Percentiles rank a stretch among this genome's conserved stretches.
These are phyloP conservation scores for Sugiyamaella novakii DNA, from an alignment of 1,139 yeast genomes.

Conservation along the genomic window DNA sequence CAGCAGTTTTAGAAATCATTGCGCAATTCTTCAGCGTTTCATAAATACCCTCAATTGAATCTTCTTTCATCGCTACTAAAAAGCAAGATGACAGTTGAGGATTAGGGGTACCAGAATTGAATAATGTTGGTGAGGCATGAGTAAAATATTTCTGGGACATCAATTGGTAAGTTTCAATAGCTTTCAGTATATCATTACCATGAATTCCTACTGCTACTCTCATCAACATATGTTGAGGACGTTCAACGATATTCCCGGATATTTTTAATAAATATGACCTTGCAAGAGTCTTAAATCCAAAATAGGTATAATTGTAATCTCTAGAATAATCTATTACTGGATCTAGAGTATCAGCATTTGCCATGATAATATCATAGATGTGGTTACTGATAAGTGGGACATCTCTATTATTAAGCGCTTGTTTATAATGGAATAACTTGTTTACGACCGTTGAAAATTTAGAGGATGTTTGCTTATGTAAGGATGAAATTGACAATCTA, in stretches of 20 bases:
- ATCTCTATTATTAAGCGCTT: conserved; percentile 58
- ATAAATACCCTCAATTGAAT: conserved; percentile 78
- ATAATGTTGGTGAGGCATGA: conserved; percentile 81
- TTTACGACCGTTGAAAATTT: conserved; percentile 69
- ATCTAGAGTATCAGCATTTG: conserved; percentile 58
- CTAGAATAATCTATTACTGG: conserved; percentile 65
- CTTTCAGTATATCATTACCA: conserved; percentile 61
- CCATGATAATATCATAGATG: conserved; percentile 55
- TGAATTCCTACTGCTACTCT: conserved; percentile 81
- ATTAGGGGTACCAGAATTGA: conserved; percentile 75
- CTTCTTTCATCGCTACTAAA: conserved; percentile 76
- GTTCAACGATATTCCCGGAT: conserved; percentile 64
- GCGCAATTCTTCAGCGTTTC: conserved; percentile 78
- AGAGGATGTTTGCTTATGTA: conserved; percentile 76
- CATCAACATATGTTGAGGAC: conserved; percentile 80
- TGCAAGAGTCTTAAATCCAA: conserved; percentile 75
- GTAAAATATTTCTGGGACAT: conserved; percentile 77
- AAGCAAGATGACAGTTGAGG: conserved; percentile 82
- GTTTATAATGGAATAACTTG: conserved; percentile 65
- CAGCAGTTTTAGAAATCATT: conserved; percentile 75
- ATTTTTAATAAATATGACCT: conserved; percentile 66
- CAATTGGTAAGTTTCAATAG: conserved; percentile 66
- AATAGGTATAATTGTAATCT: conserved; percentile 68
- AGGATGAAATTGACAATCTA: conserved; percentile 72
- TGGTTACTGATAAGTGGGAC: conserved; percentile 71